A percentile compares a stretch with the other conserved stretches of the same genome.
These are phyloP conservation scores for Colletotrichum aenigma DNA, from an alignment of 2,329 filamentous ascomycete species.

Conservation along the genomic window DNA sequence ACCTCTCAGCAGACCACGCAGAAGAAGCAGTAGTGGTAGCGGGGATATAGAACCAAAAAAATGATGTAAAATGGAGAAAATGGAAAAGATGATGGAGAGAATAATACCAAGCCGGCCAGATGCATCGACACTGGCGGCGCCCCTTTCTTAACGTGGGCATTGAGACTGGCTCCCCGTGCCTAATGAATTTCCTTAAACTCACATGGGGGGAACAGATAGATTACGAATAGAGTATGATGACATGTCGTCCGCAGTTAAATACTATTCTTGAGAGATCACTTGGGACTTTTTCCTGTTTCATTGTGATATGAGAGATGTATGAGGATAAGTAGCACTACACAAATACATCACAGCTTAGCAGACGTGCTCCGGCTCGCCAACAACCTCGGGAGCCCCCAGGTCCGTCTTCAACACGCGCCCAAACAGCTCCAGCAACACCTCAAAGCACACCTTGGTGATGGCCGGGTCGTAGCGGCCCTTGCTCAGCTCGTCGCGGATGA, in stretches of 20 bases:
- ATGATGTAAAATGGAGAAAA: not conserved
- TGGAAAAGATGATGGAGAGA: not conserved
- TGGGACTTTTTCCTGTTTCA: not conserved
- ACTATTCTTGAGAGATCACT: slow-evolving; percentile 21
- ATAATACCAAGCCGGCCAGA: slow-evolving; percentile 13
- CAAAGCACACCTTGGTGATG: slow-evolving; percentile 85
- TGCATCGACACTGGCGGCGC: not conserved
- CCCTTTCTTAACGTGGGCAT: slow-evolving; percentile 5
- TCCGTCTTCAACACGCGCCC: slow-evolving; percentile 78
- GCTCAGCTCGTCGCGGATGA: slow-evolving; percentile 89
- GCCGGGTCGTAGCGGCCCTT: slow-evolving; percentile 95
- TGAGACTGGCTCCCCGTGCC: slow-evolving; percentile 18
- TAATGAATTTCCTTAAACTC: slow-evolving; percentile 15
- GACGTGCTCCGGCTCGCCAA: slow-evolving; percentile 71
- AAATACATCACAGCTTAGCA: slow-evolving; percentile 51
- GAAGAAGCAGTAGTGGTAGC: not conserved
- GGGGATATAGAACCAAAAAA: not conserved
- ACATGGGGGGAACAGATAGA: slow-evolving; percentile 1
- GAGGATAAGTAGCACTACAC: not conserved
- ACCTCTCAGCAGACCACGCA: not conserved
- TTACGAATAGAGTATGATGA: slow-evolving; percentile 22
- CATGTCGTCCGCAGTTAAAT: slow-evolving; percentile 21
- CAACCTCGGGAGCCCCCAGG: slow-evolving; percentile 70
- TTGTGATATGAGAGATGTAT: not conserved
- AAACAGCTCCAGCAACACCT: slow-evolving; percentile 88